Conservation (phyloP, 2,329 filamentous ascomycete species). For the Ophiostoma triangulosporum region DNA sequence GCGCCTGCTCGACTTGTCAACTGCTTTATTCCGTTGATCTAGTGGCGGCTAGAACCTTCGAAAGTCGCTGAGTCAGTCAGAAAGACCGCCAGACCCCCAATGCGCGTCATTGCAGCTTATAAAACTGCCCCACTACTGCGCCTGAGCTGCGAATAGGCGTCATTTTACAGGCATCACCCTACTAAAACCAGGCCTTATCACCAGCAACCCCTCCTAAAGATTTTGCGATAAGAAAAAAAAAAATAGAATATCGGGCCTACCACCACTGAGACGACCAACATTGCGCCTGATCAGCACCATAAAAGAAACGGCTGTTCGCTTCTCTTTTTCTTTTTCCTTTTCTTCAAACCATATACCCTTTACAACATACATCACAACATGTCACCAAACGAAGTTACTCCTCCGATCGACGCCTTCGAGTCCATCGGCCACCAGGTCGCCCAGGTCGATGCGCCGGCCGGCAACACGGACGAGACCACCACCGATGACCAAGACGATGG, state of each 20-base stretch:
- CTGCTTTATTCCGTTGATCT: too few species aligned
- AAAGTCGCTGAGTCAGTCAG: constrained; percentile 8
- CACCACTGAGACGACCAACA: not conserved
- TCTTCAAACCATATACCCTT: not conserved
- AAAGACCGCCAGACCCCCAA: not conserved
- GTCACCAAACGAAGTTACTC: constrained; percentile 24
- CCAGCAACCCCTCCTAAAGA: constrained; percentile 10
- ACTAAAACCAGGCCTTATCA: constrained; percentile 4
- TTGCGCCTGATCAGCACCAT: not conserved
- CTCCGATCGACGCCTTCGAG: constrained; percentile 43
- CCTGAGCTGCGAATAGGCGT: not conserved
- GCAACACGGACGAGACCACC: constrained; percentile 14
- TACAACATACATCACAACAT: constrained; percentile 14
- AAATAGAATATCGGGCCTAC: not conserved
- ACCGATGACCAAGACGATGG: constrained; percentile 31
- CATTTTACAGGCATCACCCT: constrained; percentile 2
- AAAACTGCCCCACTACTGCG: constrained; percentile 5
- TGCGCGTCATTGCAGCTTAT: constrained; percentile 9
- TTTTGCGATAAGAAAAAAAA: constrained; percentile 8
- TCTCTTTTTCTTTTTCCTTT: not conserved
- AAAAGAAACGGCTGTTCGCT: not conserved
- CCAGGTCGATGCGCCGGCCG: constrained; percentile 28
- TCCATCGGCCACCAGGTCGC: constrained; percentile 49
- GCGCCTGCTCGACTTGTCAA: too few species aligned
- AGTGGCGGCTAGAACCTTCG: constrained; percentile 13